These are phyloP conservation scores for Graphilbum ipis-grandicollis DNA, from an alignment of 2,329 filamentous ascomycete genomes.

Conservation along the genomic window DNA sequence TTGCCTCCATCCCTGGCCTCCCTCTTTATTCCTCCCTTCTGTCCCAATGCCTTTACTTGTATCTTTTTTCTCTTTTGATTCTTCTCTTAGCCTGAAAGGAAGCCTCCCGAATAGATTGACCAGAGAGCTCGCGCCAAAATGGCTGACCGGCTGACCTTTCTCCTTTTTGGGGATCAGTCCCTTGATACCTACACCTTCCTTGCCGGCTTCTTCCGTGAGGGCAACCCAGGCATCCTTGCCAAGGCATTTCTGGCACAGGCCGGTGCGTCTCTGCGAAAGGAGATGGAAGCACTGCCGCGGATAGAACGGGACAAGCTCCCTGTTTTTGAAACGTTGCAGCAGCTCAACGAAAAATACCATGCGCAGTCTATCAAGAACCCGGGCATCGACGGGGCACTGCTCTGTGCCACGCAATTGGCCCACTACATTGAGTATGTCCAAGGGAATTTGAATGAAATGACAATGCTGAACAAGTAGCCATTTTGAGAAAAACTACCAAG, in stretches of 20 bases:
- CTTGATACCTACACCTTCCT: constrained; percentile 48
- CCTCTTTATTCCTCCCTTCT: neutral
- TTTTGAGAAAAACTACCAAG: constrained; percentile 34
- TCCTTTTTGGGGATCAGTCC: constrained; percentile 58
- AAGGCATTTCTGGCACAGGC: constrained; percentile 43
- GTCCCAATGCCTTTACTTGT: neutral
- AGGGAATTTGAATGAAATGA: no score
- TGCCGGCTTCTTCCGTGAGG: constrained; percentile 30
- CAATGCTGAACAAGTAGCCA: no score
- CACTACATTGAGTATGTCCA: constrained; percentile 54
- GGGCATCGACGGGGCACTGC: constrained; percentile 45
- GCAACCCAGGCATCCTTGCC: constrained; percentile 32
- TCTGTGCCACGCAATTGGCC: constrained; percentile 47
- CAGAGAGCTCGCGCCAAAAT: constrained; percentile 14
- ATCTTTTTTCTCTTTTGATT: neutral
- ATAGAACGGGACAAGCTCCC: constrained; percentile 41
- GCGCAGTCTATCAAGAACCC: constrained; percentile 37
- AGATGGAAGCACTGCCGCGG: constrained; percentile 38
- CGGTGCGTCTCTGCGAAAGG: constrained; percentile 38
- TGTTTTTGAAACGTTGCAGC: constrained; percentile 42
- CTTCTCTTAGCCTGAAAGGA: no score
- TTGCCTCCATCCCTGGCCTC: no score
- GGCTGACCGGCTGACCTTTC: constrained; percentile 31
- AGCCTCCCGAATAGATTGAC: no score
- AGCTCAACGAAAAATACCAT: constrained; percentile 49